Evolutionary conservation across 352 stramenopile genomes (phyloP), one percentile per base, ranked within the genome.

Genomic region (Phytophthora europaea): DNA sequence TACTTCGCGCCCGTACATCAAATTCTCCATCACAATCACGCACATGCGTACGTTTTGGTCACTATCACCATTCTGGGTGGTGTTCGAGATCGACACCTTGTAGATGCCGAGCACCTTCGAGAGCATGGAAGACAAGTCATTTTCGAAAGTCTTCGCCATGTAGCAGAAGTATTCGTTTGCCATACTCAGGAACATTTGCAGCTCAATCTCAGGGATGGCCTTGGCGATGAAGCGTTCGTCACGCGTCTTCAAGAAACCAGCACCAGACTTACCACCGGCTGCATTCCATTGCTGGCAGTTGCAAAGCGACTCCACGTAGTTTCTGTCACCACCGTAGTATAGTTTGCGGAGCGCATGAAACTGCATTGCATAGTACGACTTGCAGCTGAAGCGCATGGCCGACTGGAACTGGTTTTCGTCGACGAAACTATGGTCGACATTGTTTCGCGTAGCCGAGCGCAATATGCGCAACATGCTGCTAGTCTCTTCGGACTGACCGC

Each of bases 171-270:
- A 97, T 61, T 95, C 90, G 73, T 93, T 94, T 52, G 89, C 89
- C 88, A 96, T 94, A 53, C 89, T 95, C 65, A 97, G 67, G 60
- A 97, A 97, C 90, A 97, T 96, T 54, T 95, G 88, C 16, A 97
- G 66, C 54, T 97, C 88, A 31, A 94, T 96, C 58, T 94, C 83
- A 1, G 90, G 89, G 53, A 97, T 95, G 1, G 86, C 90, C 60
- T 97, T 97, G 2, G 88, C 88, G 38, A 97, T 94, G 48, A 97
- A 97, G 9, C 90, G 85, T 67, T 97, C 82, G 54, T 97, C 90
- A n/a, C 79, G 78, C 8, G 90, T 97, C 72, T 95, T 95, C 50
- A 97, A 55, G 40, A 97, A 97, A 1, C 87, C 89, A 23, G 90
- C 90, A 4, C 90, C 90, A 12, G 89, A 96, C 55, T 97, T 97